Evolutionary conservation across 306 rosid genomes (phyloP).

Genomic region (Vachellia pachyceras): DNA sequence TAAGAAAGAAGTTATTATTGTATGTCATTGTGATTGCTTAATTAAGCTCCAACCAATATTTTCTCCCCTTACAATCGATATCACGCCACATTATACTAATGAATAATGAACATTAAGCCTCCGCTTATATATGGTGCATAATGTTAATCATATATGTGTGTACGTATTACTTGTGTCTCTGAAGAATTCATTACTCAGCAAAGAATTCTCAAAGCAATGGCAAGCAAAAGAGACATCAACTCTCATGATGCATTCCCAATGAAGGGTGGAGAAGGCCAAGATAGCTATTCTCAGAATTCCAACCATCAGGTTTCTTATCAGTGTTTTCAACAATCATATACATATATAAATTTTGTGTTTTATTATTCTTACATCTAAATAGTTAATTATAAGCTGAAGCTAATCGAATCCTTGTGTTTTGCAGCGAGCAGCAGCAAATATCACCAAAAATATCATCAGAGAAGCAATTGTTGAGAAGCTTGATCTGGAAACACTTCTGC

Average conservation of each 20-base stretch:
- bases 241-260: not conserved
- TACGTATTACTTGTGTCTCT: not conserved
- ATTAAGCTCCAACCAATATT: too few relatives aligned
- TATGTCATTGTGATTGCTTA: too few relatives aligned
- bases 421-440: not conserved
- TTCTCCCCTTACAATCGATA: too few relatives aligned
- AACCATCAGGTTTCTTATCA: not conserved
- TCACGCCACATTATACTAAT: not conserved
- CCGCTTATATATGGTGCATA: not conserved
- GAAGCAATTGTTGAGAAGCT: not conserved
- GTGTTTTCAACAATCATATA: not conserved
- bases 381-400: not conserved
- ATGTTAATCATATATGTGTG: not conserved
- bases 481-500: not conserved
- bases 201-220: not conserved
- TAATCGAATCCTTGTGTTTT: not conserved
- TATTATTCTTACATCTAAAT: not conserved
- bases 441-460: not conserved
- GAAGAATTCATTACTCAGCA: not conserved
- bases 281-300: not conserved
- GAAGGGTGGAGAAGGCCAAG: not conserved
- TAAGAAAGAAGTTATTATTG: too few relatives aligned
- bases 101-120: not conserved
- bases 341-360: too few relatives aligned
- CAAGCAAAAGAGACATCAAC: not conserved